These are phyloP conservation scores for Phalaenopsis aphrodite DNA, from an alignment of 106 monocot genomes.

Conservation along the genomic window DNA sequence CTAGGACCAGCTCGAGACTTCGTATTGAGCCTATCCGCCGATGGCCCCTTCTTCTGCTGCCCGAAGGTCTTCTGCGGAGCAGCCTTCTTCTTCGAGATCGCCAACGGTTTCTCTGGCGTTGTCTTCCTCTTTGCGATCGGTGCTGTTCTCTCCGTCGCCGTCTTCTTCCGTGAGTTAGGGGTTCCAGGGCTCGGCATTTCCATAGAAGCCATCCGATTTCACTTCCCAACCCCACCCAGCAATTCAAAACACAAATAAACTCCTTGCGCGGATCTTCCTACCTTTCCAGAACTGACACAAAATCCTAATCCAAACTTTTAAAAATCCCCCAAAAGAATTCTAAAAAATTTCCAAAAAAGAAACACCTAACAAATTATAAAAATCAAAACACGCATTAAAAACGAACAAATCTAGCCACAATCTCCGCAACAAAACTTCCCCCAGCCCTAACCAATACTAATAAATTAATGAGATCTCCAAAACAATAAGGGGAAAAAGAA, in stretches of 20 bases:
- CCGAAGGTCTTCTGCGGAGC: neutral
- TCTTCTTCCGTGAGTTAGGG: conserved; percentile 4
- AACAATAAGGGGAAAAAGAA: neutral
- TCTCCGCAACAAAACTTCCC: conserved; percentile 7
- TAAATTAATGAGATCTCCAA: neutral
- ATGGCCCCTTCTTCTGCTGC: neutral
- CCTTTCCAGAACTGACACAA: neutral
- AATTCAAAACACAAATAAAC: neutral
- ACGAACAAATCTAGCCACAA: conserved; percentile 6
- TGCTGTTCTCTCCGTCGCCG: neutral
- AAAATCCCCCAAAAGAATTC: conserved; percentile 7
- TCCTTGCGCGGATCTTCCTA: neutral
- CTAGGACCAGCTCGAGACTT: conserved; percentile 7
- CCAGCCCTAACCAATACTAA: neutral
- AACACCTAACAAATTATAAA: neutral
- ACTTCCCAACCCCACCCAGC: neutral
- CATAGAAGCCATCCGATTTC: conserved; percentile 2
- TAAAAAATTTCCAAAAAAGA: neutral
- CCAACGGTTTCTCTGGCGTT: neutral
- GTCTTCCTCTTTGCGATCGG: conserved; percentile 14
- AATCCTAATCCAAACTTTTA: neutral
- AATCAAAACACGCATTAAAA: conserved; percentile 1
- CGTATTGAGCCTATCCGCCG: conserved; percentile 4
- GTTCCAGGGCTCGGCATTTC: conserved; percentile 9
- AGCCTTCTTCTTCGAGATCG: neutral